Percentiles rank a stretch among this genome's conserved stretches.
Conservation (phyloP, 1,284 basidiomycete species). For the Hymenochaete sp. region DNA sequence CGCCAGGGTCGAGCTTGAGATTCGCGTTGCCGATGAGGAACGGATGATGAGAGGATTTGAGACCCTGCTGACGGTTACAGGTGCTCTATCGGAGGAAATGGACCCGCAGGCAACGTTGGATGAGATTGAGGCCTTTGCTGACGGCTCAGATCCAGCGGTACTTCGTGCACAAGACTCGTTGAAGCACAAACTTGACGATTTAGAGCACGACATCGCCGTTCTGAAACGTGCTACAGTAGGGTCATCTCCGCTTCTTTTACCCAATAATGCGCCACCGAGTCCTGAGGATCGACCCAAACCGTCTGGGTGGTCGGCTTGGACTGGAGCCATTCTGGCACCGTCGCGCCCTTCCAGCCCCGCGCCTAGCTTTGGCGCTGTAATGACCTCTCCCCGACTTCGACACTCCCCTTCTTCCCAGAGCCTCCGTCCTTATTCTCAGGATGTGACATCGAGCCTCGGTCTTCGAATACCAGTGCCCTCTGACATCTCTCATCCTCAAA, state of each 20-base stretch:
- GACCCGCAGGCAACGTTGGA: conserved; percentile 36
- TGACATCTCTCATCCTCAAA: conserved; percentile 18
- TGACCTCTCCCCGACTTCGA: conserved; percentile 50
- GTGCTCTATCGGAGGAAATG: conserved; percentile 32
- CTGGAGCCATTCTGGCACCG: conserved; percentile 34
- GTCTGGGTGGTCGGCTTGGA: conserved; percentile 52
- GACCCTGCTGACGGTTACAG: conserved; percentile 55
- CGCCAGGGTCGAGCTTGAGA: conserved; percentile 79
- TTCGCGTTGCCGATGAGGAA: conserved; percentile 70
- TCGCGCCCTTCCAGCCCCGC: conserved; percentile 35
- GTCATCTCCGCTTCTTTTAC: conserved; percentile 17
- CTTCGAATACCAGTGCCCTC: conserved; percentile 60
- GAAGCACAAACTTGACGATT: conserved; percentile 56
- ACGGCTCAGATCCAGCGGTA: conserved; percentile 44
- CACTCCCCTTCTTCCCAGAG: conserved; percentile 37
- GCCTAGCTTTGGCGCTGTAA: conserved; percentile 58
- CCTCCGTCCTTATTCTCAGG: conserved; percentile 17
- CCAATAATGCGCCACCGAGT: conserved; percentile 17
- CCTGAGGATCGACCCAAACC: conserved; percentile 18
- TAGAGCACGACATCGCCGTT: conserved; percentile 71
- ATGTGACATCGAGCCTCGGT: conserved; percentile 36
- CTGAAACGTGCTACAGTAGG: conserved; percentile 54
- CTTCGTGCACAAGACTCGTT: conserved; percentile 43
- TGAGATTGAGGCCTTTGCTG: conserved; percentile 54
- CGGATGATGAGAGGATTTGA: conserved; percentile 65